Percentiles rank a stretch among this genome's conserved stretches.
phyloP scores from a whole-genome alignment of 805 yeast genomes.

The Ogataea glucozyma region DNA sequence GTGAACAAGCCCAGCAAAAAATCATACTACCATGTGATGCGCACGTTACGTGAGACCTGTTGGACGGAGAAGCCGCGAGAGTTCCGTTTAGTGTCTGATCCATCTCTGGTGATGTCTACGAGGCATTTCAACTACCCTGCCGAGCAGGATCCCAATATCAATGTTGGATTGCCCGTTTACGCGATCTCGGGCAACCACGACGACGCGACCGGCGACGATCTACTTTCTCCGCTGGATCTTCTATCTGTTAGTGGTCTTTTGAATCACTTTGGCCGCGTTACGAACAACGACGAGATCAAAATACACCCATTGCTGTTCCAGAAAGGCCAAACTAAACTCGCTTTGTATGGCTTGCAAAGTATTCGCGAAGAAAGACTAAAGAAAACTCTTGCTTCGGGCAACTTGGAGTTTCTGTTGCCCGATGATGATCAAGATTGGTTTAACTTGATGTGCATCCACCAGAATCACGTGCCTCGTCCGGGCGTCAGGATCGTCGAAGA shows the following conservation, averaged over 20 bases:
- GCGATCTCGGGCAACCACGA: constrained; percentile 96
- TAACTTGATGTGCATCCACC: constrained; percentile 84
- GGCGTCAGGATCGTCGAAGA: constrained; percentile 85
- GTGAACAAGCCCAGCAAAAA: constrained; percentile 85
- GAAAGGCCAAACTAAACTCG: constrained; percentile 80
- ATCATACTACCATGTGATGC: constrained; percentile 79
- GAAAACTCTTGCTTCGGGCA: constrained; percentile 77
- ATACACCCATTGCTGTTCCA: constrained; percentile 77
- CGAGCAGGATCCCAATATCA: constrained; percentile 87
- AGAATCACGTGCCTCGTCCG: constrained; percentile 82
- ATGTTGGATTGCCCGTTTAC: constrained; percentile 86
- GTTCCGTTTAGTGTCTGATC: constrained; percentile 79
- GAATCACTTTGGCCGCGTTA: constrained; percentile 86
- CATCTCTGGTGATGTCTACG: constrained; percentile 59
- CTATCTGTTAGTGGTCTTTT: constrained; percentile 77
- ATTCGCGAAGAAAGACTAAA: constrained; percentile 87
- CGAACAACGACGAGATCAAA: constrained; percentile 70
- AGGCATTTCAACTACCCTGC: constrained; percentile 68
- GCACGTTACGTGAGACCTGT: constrained; percentile 67
- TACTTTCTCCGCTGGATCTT: constrained; percentile 84
- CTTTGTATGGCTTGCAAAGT: constrained; percentile 85
- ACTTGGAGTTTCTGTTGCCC: constrained; percentile 79
- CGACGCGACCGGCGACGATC: constrained; percentile 86
- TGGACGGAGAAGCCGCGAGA: constrained; percentile 88
- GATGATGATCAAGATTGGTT: constrained; percentile 64